Conservation (phyloP, 257 asterid genomes). For the Nyctanthes arbortristis region DNA sequence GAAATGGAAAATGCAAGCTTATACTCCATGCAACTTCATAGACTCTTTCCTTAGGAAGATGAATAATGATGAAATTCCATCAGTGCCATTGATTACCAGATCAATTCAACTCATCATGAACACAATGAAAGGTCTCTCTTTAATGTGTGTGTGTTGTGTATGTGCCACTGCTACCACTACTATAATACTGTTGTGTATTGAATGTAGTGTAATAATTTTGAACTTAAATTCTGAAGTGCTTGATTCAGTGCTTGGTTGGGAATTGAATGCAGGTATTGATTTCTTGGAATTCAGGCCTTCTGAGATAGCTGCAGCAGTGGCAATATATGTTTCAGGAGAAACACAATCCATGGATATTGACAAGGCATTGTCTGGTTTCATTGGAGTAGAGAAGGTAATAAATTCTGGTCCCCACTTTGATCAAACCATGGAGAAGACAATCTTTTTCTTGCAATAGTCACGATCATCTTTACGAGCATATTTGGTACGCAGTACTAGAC, state of each 20-base stretch:
- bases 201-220: neutral
- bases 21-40: slow-evolving; percentile 67
- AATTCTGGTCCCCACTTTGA: slow-evolving; percentile 26
- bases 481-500: neutral
- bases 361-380: slow-evolving; percentile 49
- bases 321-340: slow-evolving; percentile 49
- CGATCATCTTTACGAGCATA: neutral
- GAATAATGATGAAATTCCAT: too few species aligned
- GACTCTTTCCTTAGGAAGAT: slow-evolving; percentile 30
- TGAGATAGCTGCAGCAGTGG: slow-evolving; percentile 81
- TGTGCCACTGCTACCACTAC: too few species aligned
- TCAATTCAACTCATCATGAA: too few species aligned
- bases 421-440: slow-evolving; percentile 20
- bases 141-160: too few species aligned
- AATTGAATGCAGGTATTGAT: slow-evolving; percentile 72
- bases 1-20: slow-evolving; percentile 69
- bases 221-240: slow-evolving; percentile 3
- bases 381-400: slow-evolving; percentile 58
- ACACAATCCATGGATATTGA: slow-evolving; percentile 41
- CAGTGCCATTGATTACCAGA: too few species aligned
- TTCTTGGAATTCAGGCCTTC: slow-evolving; percentile 86
- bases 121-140: slow-evolving; percentile 44
- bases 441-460: neutral
- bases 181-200: slow-evolving; percentile 2
- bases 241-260: slow-evolving; percentile 42